A percentile compares a stretch with the other conserved stretches of the same genome.
Evolutionary conservation across 331 rosid species (phyloP).

Genomic region (Telfairia occidentalis): DNA sequence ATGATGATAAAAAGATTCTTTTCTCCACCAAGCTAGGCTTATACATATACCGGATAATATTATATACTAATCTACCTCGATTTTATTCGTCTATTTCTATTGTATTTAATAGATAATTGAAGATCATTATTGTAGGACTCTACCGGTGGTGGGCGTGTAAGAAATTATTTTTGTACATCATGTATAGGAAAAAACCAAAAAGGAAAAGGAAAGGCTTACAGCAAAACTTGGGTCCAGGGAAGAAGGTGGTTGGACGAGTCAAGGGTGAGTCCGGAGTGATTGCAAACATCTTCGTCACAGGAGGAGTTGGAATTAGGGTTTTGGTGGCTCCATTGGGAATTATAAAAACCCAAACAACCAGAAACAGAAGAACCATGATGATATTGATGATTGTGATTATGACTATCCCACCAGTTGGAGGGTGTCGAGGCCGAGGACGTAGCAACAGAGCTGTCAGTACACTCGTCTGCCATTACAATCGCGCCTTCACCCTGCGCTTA

Average conservation of each 20-base stretch:
- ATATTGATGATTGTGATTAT: background rate
- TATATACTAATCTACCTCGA: no score
- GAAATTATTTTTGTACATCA: no score
- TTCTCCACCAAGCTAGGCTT: no score
- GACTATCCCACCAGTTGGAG: conserved; percentile 4
- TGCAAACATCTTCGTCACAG: conserved; percentile 58
- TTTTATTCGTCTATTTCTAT: no score
- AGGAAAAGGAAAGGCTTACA: conserved; percentile 35
- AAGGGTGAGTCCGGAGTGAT: conserved; percentile 65
- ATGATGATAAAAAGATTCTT: conserved; percentile 28
- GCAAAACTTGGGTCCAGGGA: conserved; percentile 70
- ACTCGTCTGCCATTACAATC: conserved; percentile 11
- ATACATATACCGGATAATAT: no score
- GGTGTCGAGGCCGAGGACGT: conserved; percentile 8
- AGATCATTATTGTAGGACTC: no score
- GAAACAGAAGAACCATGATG: background rate
- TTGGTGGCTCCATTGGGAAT: background rate
- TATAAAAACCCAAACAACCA: no score
- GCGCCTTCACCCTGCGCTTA: background rate
- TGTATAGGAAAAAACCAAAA: no score
- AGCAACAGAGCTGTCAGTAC: conserved; percentile 13
- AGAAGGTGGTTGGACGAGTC: conserved; percentile 48
- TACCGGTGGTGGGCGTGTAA: no score
- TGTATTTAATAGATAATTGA: no score
- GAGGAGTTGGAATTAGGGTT: conserved; percentile 12